These are phyloP conservation scores for Annulohypoxylon truncatum DNA, from an alignment of 2,329 filamentous ascomycete species.

Conservation along the genomic window DNA sequence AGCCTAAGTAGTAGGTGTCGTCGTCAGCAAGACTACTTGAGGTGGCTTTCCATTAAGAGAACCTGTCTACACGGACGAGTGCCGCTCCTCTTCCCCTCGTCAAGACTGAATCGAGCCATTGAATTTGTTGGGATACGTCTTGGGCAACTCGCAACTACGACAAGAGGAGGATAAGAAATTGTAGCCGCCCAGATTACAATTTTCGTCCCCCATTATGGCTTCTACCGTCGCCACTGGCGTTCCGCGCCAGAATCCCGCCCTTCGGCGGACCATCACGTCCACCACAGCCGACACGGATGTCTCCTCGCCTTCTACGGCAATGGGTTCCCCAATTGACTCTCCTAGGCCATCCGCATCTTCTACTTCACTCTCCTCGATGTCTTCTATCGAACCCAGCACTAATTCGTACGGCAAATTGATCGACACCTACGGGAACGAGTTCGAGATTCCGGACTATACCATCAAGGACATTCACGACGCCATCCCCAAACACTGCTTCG, in stretches of 20 bases:
- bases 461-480: slow-evolving; percentile 98
- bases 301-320: slow-evolving; percentile 66
- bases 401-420: slow-evolving; percentile 71
- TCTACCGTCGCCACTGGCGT: slow-evolving; percentile 57
- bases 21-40: not conserved
- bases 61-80: not conserved
- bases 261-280: slow-evolving; percentile 61
- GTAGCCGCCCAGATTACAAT: not conserved
- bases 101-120: not conserved
- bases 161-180: not conserved
- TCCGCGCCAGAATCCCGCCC: slow-evolving; percentile 57
- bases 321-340: slow-evolving; percentile 69
- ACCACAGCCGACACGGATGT: slow-evolving; percentile 57
- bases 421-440: slow-evolving; percentile 95
- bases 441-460: slow-evolving; percentile 92
- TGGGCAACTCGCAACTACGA: not conserved
- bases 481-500: slow-evolving; percentile 96
- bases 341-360: slow-evolving; percentile 77
- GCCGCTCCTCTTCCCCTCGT: not conserved
- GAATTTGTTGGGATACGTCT: not conserved
- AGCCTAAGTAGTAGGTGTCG: too few relatives aligned
- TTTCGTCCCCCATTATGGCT: slow-evolving; percentile 56
- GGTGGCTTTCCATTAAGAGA: not conserved
- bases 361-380: slow-evolving; percentile 91
- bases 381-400: slow-evolving; percentile 67